Base-by-base conservation (phyloP, 768 basidiomycete species). In the Leucocoprinus birnbaumii region DNA sequence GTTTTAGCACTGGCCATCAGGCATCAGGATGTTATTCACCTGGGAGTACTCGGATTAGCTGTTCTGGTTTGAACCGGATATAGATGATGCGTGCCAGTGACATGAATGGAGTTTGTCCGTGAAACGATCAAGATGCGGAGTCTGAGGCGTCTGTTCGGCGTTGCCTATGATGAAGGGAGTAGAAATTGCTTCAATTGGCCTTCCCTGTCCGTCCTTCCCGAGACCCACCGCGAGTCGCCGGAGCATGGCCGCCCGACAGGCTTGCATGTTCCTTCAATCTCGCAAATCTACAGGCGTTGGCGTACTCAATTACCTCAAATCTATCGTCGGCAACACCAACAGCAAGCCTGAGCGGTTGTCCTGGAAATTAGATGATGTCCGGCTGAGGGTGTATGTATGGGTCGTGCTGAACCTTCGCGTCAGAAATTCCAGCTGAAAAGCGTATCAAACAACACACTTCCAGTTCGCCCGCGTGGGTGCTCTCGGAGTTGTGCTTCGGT, bases 41-140 rank as follows among this genome's bases (percentile, higher is more conserved):
- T 54, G 53, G 37, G 44, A n/a, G 31, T 5, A 34, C 53, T 47
- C 53, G 53, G 45, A 47, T 54, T 54, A 45, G 53, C 34, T 48
- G 53, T 48, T 41, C 26, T 24, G 37, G 25, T 37, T 45, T 45
- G 44, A 48, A 13, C 24, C 53, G 40, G 45, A 48, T 34, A 48
- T 55, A 52, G 51, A 52, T 43, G 50, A 27, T 21, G 46, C 40
- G 35, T 46, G 45, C 9, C 35, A 46, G 34, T 48, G 37, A 55
- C 53, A 47, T 54, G 53, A 47, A 38, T 54, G 53, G 53, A 48
- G 45, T 27, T 51, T 31, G 31, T 31, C 31, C 46, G 53, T 55
- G 53, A 55, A 55, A 55, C 53, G 31, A 55, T 55, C 53, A 47
- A 55, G 43, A 25, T 22, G 31, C 45, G 45, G 52, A 53, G 52